Evolutionary conservation across 1,284 basidiomycete genomes (phyloP).

Genomic region (Filobasidium uniguttulatum): DNA sequence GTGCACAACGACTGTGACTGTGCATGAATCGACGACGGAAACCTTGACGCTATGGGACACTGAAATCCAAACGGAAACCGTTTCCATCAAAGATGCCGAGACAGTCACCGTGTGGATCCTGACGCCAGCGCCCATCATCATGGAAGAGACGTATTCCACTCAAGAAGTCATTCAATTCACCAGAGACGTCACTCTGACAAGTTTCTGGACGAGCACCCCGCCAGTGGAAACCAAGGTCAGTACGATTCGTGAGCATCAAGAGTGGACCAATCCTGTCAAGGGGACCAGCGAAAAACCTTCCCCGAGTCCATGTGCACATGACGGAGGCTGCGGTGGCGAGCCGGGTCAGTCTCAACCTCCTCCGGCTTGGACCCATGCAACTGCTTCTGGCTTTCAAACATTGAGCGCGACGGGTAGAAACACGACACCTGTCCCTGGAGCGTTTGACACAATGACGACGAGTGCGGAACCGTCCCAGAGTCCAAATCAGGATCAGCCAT

Average conservation of each 20-base stretch:
- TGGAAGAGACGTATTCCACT: constrained; percentile 1
- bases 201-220: constrained; percentile 9
- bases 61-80: constrained; percentile 7
- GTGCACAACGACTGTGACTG: constrained; percentile 10
- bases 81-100: constrained; percentile 3
- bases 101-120: constrained; percentile 12
- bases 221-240: constrained; percentile 2
- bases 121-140: constrained; percentile 11
- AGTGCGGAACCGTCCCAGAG: not conserved
- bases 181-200: not conserved
- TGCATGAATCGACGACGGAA: constrained; percentile 6
- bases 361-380: constrained; percentile 9
- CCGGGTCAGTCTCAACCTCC: too few species aligned
- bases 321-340: not conserved
- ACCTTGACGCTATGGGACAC: constrained; percentile 11
- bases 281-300: not conserved
- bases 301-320: not conserved
- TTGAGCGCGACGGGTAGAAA: not conserved
- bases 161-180: constrained; percentile 7
- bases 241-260: constrained; percentile 1
- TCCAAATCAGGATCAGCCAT: too few species aligned
- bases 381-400: not conserved
- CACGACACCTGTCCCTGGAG: not conserved
- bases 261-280: not conserved
- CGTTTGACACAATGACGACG: not conserved